Base-by-base conservation (phyloP, 257 asterid species). In the Solanum sejunctum region DNA sequence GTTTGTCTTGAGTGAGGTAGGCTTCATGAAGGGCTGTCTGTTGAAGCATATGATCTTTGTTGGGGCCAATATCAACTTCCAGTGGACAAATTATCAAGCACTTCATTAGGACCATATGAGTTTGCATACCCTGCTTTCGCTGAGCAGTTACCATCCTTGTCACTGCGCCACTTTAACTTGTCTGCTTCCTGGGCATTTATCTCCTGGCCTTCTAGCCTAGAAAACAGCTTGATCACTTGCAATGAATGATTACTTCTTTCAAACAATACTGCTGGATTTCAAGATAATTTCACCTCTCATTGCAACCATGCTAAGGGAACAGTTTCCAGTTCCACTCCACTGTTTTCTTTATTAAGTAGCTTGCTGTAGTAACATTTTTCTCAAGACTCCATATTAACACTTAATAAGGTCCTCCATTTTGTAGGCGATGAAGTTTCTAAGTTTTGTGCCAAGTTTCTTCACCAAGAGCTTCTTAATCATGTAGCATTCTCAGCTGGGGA, bases 401-500 rank as follows among this genome's bases (percentile, higher is more conserved):
- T 16, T 36, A 20, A 15, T 12, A 41, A 75, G 82, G 81, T 85
- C 52, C 78, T 85, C 86, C 58, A 84, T 52, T 85, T 69, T 84
- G 85, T 91, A 96, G 98, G 98, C 16, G 90, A 91, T 87, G 97
- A 91, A 83, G 99, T 95, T 85, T 93, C 99, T 86, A 92, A 85
- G 86, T 96, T 96, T 89, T 96, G 99, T 89, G 95, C 98, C 89
- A 95, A 92, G 93, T 93, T 91, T 92, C 99, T 96, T 85, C 99
- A 96, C 83, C 92, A 90, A 71, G 97, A 93, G 91, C 86, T 96
- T 87, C 90, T 96, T 83, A 91, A 88, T 81, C 87, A 91, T 84
- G 98, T 95, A 89, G 97, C 98, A 63, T 93, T 88, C 90, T 58
- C 77, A 72, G 89, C 95, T 43, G 98, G 98, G 61, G 98, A 93